Evolutionary conservation across 352 stramenopile genomes (phyloP).

Genomic region (Peronosclerospora sorghi): DNA sequence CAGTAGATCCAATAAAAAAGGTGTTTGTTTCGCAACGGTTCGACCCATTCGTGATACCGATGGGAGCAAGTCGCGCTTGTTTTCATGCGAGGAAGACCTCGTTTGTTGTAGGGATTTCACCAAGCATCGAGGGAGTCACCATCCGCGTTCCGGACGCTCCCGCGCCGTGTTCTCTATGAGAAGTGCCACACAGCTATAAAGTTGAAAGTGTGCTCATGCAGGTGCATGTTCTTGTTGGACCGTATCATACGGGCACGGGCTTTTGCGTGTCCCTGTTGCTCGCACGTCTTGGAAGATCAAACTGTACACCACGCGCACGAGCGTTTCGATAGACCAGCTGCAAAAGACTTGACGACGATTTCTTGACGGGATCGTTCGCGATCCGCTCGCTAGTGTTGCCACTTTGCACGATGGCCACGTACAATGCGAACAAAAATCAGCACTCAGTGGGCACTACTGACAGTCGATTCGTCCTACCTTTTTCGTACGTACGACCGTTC

Average conservation of each 20-base stretch:
- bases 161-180: conserved; percentile 25
- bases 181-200: conserved; percentile 41
- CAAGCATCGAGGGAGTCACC: conserved; percentile 49
- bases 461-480: not conserved
- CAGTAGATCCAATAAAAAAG: conserved; percentile 49
- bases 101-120: conserved; percentile 63
- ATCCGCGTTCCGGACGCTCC: conserved; percentile 33
- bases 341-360: conserved; percentile 35
- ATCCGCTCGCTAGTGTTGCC: conserved; percentile 10
- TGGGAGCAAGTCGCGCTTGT: conserved; percentile 39
- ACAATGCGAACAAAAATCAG: conserved; percentile 45
- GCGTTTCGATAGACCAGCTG: conserved; percentile 47
- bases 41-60: conserved; percentile 34
- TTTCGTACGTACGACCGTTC: conserved; percentile 19
- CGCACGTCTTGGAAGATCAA: conserved; percentile 42
- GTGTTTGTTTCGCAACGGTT: conserved; percentile 20
- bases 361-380: conserved; percentile 12
- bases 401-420: conserved; percentile 36
- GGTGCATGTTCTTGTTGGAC: conserved; percentile 39
- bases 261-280: too few relatives aligned
- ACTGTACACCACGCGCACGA: conserved; percentile 33
- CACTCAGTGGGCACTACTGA: conserved; percentile 39
- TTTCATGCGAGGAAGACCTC: conserved; percentile 35
- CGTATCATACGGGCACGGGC: conserved; percentile 29
- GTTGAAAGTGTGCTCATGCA: conserved; percentile 28